Percentiles rank a stretch among this genome's conserved stretches.
Evolutionary conservation across 2,329 filamentous ascomycete species (phyloP).

Genomic region (Paraphoma sp.): DNA sequence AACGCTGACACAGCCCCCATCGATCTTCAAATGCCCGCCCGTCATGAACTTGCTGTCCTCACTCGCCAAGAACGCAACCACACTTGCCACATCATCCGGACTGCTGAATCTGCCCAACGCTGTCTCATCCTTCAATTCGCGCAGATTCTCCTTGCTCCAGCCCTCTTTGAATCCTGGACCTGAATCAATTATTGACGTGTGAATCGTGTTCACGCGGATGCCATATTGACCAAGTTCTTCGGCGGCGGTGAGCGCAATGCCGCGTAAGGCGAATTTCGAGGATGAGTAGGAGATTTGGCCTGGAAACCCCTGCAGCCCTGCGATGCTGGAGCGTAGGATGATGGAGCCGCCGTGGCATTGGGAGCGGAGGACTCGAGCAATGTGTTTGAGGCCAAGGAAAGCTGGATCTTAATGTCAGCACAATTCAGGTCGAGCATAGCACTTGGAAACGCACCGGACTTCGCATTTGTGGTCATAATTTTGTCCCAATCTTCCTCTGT

Average conservation of each 20-base stretch:
- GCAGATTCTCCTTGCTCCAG: constrained; percentile 45
- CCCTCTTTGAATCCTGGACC: constrained; percentile 42
- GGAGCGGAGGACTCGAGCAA: constrained; percentile 41
- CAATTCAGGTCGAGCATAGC: not conserved
- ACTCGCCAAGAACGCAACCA: constrained; percentile 49
- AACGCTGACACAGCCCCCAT: constrained; percentile 39
- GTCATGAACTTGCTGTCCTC: constrained; percentile 50
- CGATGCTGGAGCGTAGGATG: constrained; percentile 49
- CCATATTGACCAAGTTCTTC: constrained; percentile 46
- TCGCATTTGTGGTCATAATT: constrained; percentile 48
- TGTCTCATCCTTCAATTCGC: constrained; percentile 40
- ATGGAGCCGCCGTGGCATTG: constrained; percentile 46
- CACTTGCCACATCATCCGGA: constrained; percentile 48
- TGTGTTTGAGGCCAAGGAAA: constrained; percentile 48
- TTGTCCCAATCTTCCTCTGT: constrained; percentile 44
- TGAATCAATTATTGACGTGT: constrained; percentile 48
- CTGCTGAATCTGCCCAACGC: constrained; percentile 46
- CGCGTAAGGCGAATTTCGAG: constrained; percentile 48
- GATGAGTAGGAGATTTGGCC: constrained; percentile 46
- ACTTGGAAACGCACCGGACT: constrained; percentile 38
- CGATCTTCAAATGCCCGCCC: constrained; percentile 44
- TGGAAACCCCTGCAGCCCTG: constrained; percentile 47
- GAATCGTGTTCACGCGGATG: constrained; percentile 51
- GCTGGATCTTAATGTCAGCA: constrained; percentile 21
- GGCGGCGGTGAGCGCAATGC: constrained; percentile 49